Evolutionary conservation across 2,329 filamentous ascomycete genomes (phyloP).

Genomic region (Dryadomyces quercivorus): DNA sequence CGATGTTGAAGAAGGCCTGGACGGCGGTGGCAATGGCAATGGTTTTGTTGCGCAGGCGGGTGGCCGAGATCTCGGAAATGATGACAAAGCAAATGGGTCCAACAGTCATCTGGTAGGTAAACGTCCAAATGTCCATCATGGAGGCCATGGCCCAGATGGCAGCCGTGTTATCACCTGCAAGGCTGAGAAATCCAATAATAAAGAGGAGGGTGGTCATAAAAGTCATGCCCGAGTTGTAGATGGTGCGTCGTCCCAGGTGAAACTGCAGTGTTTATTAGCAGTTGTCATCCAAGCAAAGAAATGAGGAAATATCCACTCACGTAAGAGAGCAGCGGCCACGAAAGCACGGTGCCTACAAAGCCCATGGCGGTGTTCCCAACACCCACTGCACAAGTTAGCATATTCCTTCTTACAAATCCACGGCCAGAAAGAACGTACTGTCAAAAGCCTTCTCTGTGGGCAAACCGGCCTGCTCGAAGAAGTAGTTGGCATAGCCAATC

Average conservation of each 20-base stretch:
- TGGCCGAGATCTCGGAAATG: constrained; percentile 34
- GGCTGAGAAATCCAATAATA: constrained; percentile 28
- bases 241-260: constrained; percentile 33
- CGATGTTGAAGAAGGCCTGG: constrained; percentile 31
- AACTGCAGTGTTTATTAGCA: neutral
- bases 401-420: neutral
- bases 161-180: constrained; percentile 15
- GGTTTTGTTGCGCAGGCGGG: constrained; percentile 31
- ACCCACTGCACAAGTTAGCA: neutral
- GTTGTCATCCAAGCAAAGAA: neutral
- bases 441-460: constrained; percentile 22
- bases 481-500: constrained; percentile 27
- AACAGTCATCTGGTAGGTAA: constrained; percentile 14
- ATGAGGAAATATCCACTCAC: neutral
- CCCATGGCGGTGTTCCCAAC: constrained; percentile 31
- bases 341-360: constrained; percentile 17
- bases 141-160: neutral
- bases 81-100: constrained; percentile 35
- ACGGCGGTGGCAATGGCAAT: constrained; percentile 29
- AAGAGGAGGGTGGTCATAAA: constrained; percentile 20
- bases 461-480: constrained; percentile 28
- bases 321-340: constrained; percentile 2
- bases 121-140: neutral
- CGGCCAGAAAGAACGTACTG: neutral
- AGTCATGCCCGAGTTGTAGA: constrained; percentile 33